Conservation (phyloP, 2,329 filamentous ascomycete genomes). For the Knoxdaviesia proteae region DNA sequence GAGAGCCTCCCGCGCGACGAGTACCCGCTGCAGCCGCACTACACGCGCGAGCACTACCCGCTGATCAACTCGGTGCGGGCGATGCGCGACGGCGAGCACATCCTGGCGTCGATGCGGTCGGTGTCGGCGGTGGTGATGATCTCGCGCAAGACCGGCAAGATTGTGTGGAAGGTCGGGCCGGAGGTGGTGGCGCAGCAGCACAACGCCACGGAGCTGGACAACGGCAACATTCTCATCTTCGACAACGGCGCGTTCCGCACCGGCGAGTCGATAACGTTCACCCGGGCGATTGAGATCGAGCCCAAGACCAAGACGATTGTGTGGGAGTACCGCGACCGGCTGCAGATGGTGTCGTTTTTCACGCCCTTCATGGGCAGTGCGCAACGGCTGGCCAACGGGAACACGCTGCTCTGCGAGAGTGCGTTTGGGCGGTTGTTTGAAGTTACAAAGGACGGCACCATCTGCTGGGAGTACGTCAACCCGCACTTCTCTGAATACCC, state of each 20-base stretch:
- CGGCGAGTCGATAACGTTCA: constrained; percentile 11
- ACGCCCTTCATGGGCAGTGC: constrained; percentile 13
- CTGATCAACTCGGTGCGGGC: constrained; percentile 12
- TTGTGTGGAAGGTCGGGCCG: constrained; percentile 10
- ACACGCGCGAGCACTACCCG: constrained; percentile 12
- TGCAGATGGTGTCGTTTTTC: constrained; percentile 12
- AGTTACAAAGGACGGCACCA: constrained; percentile 8
- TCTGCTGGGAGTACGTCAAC: constrained; percentile 13
- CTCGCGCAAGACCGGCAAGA: constrained; percentile 8
- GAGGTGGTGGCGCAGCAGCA: constrained; percentile 11
- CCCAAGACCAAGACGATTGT: constrained; percentile 8
- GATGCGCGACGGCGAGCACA: constrained; percentile 10
- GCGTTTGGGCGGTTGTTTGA: constrained; percentile 11
- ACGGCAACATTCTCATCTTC: constrained; percentile 13
- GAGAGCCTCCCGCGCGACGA: constrained; percentile 9
- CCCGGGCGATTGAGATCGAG: constrained; percentile 10
- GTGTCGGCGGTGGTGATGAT: constrained; percentile 12
- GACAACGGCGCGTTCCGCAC: constrained; percentile 11
- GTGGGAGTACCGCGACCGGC: constrained; percentile 12
- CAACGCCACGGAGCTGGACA: constrained; percentile 11
- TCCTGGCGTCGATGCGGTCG: constrained; percentile 11
- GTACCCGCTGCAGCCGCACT: constrained; percentile 11
- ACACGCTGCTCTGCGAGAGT: constrained; percentile 11
- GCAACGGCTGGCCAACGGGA: constrained; percentile 10
- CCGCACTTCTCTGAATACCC: constrained; percentile 10